Percentiles rank a stretch among this genome's conserved stretches.
Conservation (phyloP, 2,329 filamentous ascomycete species). For the Fusarium sp. region DNA sequence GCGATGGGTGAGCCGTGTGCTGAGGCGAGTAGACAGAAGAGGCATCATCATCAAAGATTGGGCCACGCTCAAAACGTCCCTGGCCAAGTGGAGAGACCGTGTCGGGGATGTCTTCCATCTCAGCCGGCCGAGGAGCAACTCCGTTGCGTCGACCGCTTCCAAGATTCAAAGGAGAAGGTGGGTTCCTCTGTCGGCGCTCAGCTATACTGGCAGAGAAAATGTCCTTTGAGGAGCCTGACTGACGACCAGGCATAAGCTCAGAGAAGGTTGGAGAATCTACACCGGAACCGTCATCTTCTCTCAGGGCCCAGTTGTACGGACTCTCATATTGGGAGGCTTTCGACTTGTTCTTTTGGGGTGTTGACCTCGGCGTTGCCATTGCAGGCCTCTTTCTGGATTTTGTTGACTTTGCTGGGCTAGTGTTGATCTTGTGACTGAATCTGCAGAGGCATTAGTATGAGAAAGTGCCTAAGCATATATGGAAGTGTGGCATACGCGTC, state of each 20-base stretch:
- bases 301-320: constrained; percentile 20
- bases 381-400: constrained; percentile 37
- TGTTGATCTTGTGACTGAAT: constrained; percentile 53
- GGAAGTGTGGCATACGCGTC: constrained; percentile 56
- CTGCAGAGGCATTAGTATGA: constrained; percentile 43
- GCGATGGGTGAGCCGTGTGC: constrained; percentile 37
- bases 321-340: constrained; percentile 4
- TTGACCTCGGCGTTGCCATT: constrained; percentile 41
- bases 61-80: constrained; percentile 17
- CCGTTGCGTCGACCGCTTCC: constrained; percentile 16
- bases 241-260: constrained; percentile 51
- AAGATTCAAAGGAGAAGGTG: constrained; percentile 50
- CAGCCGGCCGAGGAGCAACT: constrained; percentile 21
- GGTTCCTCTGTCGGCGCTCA: constrained; percentile 50
- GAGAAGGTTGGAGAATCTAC: constrained; percentile 51
- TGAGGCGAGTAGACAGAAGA: constrained; percentile 48
- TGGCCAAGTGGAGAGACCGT: constrained; percentile 51
- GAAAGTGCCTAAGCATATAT: neutral
- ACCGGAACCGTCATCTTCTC: constrained; percentile 22
- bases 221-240: constrained; percentile 33
- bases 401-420: constrained; percentile 43
- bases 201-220: constrained; percentile 46
- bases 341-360: constrained; percentile 36
- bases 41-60: constrained; percentile 33
- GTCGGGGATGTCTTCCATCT: constrained; percentile 41